Evolutionary conservation across 495 filamentous ascomycete species (phyloP).

Genomic region (Xylaria intraflava): DNA sequence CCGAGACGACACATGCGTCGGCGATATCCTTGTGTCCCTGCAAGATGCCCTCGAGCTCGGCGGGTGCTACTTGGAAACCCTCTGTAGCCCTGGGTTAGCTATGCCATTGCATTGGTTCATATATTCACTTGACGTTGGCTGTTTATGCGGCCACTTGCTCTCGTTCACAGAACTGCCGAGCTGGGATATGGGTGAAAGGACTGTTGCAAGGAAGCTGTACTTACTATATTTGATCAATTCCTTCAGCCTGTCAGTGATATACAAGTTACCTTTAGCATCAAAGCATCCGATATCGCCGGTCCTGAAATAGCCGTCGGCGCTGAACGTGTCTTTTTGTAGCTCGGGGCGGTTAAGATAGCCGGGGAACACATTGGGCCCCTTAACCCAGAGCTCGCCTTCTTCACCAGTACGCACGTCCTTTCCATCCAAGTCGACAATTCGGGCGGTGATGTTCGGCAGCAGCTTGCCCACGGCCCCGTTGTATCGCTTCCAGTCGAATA

Average conservation of each 20-base stretch:
- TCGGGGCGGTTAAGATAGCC: slow-evolving; percentile 68
- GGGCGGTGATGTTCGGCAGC: slow-evolving; percentile 75
- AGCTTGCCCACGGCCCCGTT: slow-evolving; percentile 79
- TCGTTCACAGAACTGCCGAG: neutral
- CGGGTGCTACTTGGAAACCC: slow-evolving; percentile 82
- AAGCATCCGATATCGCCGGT: slow-evolving; percentile 67
- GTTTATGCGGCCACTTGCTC: neutral
- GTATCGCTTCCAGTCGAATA: slow-evolving; percentile 68
- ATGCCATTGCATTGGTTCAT: neutral
- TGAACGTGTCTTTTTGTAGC: slow-evolving; percentile 59
- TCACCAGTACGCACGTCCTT: slow-evolving; percentile 46
- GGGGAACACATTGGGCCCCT: slow-evolving; percentile 70
- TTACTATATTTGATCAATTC: slow-evolving; percentile 82
- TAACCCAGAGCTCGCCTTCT: slow-evolving; percentile 68
- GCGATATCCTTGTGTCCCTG: slow-evolving; percentile 63
- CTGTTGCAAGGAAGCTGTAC: neutral
- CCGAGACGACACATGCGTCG: slow-evolving; percentile 79
- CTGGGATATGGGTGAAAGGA: neutral
- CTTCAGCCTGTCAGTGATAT: slow-evolving; percentile 78
- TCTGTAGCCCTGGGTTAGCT: slow-evolving; percentile 29
- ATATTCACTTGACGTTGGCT: neutral
- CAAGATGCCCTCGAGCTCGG: slow-evolving; percentile 79
- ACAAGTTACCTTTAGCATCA: slow-evolving; percentile 49
- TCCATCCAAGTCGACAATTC: slow-evolving; percentile 63
- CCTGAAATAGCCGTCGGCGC: slow-evolving; percentile 70